These are phyloP conservation scores for Asterella californica DNA, from an alignment of 225 moss, liverwort and hornwort species.

Conservation along the genomic window DNA sequence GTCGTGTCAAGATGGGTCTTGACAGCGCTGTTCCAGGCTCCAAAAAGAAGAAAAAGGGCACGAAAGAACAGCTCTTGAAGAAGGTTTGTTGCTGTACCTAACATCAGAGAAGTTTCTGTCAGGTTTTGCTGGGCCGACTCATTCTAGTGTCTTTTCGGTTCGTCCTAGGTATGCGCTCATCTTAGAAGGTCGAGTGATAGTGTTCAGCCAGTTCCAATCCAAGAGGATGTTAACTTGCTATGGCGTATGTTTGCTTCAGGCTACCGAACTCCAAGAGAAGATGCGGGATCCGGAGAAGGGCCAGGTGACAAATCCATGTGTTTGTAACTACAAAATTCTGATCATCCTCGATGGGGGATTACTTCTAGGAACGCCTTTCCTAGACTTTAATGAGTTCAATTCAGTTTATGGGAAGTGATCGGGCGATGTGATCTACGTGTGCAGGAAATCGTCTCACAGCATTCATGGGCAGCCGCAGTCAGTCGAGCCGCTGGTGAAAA, in stretches of 20 bases:
- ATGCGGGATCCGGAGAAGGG: slow-evolving; percentile 95
- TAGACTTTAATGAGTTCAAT: no score
- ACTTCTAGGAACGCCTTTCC: no score
- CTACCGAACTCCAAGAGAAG: slow-evolving; percentile 66
- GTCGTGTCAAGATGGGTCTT: slow-evolving; percentile 90
- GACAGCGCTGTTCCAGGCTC: slow-evolving; percentile 37
- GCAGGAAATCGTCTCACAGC: slow-evolving; percentile 72
- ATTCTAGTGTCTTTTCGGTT: neutral
- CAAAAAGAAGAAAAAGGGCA: slow-evolving; percentile 62
- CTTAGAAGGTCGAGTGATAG: neutral
- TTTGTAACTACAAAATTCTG: neutral
- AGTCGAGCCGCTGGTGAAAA: slow-evolving; percentile 95
- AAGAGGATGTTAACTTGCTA: neutral
- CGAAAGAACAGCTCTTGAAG: slow-evolving; percentile 74
- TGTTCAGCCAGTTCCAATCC: neutral
- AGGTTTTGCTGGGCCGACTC: neutral
- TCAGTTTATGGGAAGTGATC: neutral
- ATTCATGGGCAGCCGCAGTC: slow-evolving; percentile 84
- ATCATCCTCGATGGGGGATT: no score
- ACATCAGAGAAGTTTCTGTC: neutral
- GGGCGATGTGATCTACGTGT: neutral
- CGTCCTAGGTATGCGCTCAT: neutral
- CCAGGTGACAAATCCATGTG: slow-evolving; percentile 42
- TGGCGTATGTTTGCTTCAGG: slow-evolving; percentile 41
- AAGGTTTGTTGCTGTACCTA: slow-evolving; percentile 48